Conservation (phyloP, 768 basidiomycete genomes). For the Suillus subaureus region DNA sequence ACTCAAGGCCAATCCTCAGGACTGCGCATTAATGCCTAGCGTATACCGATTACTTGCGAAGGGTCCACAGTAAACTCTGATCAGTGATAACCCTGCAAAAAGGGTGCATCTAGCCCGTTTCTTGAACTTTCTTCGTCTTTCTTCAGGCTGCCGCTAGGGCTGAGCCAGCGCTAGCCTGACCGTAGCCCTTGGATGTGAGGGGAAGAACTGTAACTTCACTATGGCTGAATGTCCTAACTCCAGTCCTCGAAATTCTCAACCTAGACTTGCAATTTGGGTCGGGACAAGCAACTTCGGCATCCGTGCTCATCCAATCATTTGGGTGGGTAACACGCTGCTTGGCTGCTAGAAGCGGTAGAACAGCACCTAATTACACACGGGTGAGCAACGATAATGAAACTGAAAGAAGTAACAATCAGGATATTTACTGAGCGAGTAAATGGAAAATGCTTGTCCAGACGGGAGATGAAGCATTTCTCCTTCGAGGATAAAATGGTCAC, state of each 20-base stretch:
- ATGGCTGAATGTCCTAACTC: constrained; percentile 55
- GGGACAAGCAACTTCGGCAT: constrained; percentile 65
- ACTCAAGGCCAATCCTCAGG: background rate
- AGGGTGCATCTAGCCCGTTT: background rate
- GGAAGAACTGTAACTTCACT: constrained; percentile 56
- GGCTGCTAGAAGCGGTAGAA: constrained; percentile 68
- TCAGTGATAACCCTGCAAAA: constrained; percentile 1
- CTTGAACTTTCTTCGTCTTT: constrained; percentile 5
- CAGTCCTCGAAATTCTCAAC: constrained; percentile 52
- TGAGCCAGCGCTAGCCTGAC: background rate
- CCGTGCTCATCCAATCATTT: constrained; percentile 72
- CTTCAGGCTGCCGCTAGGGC: background rate
- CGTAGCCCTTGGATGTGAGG: background rate
- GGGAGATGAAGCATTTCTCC: constrained; percentile 69
- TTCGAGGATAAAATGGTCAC: constrained; percentile 62
- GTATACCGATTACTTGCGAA: background rate
- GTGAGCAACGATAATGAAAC: background rate
- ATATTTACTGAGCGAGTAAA: constrained; percentile 60
- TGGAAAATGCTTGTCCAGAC: constrained; percentile 64
- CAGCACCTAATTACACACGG: constrained; percentile 42
- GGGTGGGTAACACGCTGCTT: constrained; percentile 59
- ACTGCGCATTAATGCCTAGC: background rate
- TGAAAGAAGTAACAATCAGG: background rate
- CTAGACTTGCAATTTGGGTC: constrained; percentile 66
- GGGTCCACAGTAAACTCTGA: background rate